Evolutionary conservation across 75 land plant genomes (phyloP).

Genomic region (Selaginella moellendorffii): DNA sequence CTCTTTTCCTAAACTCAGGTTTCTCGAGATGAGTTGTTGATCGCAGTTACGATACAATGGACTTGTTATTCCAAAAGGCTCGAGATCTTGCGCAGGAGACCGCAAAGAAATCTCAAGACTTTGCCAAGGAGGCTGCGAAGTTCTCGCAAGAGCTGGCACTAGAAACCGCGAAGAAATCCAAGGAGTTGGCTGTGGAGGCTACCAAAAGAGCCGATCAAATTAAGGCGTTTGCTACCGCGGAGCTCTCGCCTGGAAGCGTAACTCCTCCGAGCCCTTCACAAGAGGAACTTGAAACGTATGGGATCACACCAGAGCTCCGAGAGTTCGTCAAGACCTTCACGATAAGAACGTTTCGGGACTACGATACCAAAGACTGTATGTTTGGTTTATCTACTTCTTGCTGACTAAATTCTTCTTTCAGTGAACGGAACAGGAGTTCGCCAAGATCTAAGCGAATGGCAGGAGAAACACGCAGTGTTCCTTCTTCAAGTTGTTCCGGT

Average conservation of each 20-base stretch:
- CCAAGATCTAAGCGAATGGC: constrained; percentile 80
- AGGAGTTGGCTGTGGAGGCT: constrained; percentile 56
- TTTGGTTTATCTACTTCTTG: background rate
- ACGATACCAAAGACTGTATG: constrained; percentile 34
- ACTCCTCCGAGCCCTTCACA: constrained; percentile 7
- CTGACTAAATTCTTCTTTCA: background rate
- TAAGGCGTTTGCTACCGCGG: constrained; percentile 9
- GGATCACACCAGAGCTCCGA: constrained; percentile 63
- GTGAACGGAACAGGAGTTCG: constrained; percentile 19
- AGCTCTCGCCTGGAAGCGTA: background rate
- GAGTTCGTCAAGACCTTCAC: constrained; percentile 70
- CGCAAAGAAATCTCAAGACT: constrained; percentile 54
- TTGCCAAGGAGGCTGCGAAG: constrained; percentile 37
- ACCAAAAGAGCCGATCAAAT: constrained; percentile 48
- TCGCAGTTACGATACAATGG: too few relatives aligned
- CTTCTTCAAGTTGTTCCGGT: constrained; percentile 80
- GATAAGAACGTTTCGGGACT: constrained; percentile 53
- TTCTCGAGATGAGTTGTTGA: too few relatives aligned
- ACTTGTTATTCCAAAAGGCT: constrained; percentile 42
- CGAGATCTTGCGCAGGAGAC: constrained; percentile 51
- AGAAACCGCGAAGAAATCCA: constrained; percentile 58
- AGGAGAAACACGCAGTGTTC: constrained; percentile 69
- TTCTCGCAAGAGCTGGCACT: constrained; percentile 37
- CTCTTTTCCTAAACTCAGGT: too few relatives aligned
- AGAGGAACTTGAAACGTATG: constrained; percentile 46